Percentiles rank a stretch among this genome's conserved stretches.
Evolutionary conservation across 208 protist species (phyloP).

Genomic region (Giardia duodenalis): DNA sequence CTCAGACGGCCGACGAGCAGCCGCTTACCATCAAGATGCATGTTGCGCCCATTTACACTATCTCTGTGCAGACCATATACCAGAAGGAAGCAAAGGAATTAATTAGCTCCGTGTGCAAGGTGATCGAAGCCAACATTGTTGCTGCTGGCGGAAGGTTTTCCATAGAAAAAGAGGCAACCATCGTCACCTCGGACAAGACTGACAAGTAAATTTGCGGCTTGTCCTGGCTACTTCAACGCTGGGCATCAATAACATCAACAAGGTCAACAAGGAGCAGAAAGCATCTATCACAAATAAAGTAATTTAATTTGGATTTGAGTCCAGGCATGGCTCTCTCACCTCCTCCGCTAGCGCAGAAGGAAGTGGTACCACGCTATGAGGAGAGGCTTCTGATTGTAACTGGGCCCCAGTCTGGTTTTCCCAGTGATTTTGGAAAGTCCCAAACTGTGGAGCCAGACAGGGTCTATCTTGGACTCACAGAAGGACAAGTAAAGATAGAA

Average conservation of each 20-base stretch:
- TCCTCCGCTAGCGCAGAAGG: no score
- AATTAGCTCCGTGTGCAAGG: neutral
- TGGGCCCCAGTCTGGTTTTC: neutral
- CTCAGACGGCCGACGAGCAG: neutral
- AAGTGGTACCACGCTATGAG: neutral
- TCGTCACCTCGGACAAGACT: neutral
- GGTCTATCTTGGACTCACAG: neutral
- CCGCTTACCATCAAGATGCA: neutral
- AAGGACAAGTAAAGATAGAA: neutral
- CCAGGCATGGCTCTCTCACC: no score
- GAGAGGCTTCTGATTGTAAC: neutral
- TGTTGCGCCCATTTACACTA: neutral
- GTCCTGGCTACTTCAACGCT: neutral
- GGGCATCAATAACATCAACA: no score
- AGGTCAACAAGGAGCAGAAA: no score
- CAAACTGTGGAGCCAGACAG: neutral
- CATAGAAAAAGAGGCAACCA: neutral
- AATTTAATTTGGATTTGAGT: no score
- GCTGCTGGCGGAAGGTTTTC: neutral
- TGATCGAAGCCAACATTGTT: neutral
- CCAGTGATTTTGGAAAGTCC: neutral
- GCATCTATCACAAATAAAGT: no score
- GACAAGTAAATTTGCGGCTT: neutral
- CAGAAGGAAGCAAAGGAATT: neutral
- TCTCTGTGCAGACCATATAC: neutral